Conservation (phyloP, 2,329 filamentous ascomycete genomes). For the Fusarium sulawesiense region DNA sequence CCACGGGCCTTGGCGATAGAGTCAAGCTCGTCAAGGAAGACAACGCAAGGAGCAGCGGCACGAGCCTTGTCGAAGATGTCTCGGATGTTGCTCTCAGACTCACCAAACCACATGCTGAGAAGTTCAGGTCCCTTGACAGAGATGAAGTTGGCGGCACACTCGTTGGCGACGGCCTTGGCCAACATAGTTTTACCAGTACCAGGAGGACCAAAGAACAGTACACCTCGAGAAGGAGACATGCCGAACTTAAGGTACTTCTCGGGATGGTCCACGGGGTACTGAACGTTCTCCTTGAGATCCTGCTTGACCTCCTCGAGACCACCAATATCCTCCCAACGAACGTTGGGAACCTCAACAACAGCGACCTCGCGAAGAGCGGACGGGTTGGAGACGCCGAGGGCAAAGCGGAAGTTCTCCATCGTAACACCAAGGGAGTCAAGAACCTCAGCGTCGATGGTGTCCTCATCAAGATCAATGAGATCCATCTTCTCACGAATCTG, state of each 20-base stretch:
- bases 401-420: constrained; percentile 99
- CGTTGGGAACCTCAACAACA: constrained; percentile 98
- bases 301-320: constrained; percentile 98
- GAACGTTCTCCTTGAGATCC: constrained; percentile 98
- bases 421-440: constrained; percentile 98
- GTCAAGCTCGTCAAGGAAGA: constrained; percentile 98
- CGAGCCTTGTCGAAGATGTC: constrained; percentile 99
- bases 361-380: constrained; percentile 98
- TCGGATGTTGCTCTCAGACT: constrained; percentile 99
- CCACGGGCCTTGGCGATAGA: constrained; percentile 99
- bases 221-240: constrained; percentile 96
- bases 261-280: constrained; percentile 98
- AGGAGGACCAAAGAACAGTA: constrained; percentile 97
- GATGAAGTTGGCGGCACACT: constrained; percentile 99
- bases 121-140: constrained; percentile 98
- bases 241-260: constrained; percentile 99
- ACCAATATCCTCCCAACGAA: constrained; percentile 99
- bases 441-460: constrained; percentile 98
- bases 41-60: constrained; percentile 95
- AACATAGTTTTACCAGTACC: constrained; percentile 99
- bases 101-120: constrained; percentile 99
- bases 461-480: constrained; percentile 97
- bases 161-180: constrained; percentile 99
- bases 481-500: constrained; percentile 99
- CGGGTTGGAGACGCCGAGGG: constrained; percentile 97